These are phyloP conservation scores for Trypanosoma mega DNA, from an alignment of 208 protist species.

Conservation along the genomic window DNA sequence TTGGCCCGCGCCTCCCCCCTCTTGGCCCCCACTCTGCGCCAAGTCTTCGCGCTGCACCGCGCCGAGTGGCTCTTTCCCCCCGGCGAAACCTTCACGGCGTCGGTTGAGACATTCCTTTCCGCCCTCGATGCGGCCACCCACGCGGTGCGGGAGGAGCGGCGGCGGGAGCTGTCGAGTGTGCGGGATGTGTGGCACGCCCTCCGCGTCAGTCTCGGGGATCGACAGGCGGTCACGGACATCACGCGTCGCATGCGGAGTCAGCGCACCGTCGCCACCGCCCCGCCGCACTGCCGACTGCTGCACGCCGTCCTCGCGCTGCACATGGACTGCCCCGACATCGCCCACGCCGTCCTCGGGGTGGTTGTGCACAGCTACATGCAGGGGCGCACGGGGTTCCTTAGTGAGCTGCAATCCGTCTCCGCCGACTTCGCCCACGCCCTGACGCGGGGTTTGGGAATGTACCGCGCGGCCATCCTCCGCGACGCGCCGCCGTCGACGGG, in stretches of 20 bases:
- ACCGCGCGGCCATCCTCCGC: neutral
- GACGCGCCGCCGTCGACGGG: neutral
- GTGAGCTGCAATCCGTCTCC: neutral
- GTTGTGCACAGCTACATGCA: neutral
- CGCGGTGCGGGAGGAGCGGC: neutral
- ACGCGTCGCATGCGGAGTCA: neutral
- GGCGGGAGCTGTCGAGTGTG: neutral
- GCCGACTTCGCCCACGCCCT: neutral
- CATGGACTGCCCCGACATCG: constrained; percentile 2
- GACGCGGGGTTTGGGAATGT: neutral
- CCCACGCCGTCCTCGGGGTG: neutral
- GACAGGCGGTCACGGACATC: neutral
- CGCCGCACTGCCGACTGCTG: constrained; percentile 1
- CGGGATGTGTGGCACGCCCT: constrained; percentile 6
- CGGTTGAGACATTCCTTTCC: neutral
- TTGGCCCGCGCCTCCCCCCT: neutral
- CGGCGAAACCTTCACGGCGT: neutral
- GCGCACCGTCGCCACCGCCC: neutral
- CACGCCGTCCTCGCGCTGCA: constrained; percentile 2
- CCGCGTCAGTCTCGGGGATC: neutral
- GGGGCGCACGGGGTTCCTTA: neutral
- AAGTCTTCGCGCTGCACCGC: neutral
- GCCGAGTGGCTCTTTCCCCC: neutral
- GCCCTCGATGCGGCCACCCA: neutral
- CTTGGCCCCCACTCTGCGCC: neutral